Evolutionary conservation across 768 basidiomycete genomes (phyloP).

Genomic region (Grammothele lineata): DNA sequence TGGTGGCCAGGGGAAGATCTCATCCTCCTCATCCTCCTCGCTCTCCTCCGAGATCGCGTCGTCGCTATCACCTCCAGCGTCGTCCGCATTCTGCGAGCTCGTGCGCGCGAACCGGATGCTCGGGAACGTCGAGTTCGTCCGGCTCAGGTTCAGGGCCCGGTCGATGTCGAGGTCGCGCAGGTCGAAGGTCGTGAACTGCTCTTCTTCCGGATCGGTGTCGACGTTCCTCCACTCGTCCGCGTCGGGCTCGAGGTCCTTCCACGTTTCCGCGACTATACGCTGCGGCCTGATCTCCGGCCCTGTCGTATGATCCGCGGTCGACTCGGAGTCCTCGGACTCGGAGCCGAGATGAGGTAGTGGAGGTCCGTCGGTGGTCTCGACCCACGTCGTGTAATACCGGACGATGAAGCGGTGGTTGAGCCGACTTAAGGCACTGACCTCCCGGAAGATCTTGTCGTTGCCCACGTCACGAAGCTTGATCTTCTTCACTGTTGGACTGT

Average conservation of each 20-base stretch:
- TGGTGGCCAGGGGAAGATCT: not conserved
- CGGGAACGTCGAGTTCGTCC: conserved; percentile 64
- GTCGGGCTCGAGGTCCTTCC: no score
- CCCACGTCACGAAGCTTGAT: conserved; percentile 74
- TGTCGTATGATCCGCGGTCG: conserved; percentile 50
- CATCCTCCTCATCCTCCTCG: conserved; percentile 2
- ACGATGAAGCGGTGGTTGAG: conserved; percentile 90
- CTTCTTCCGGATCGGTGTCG: conserved; percentile 19
- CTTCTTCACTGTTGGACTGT: conserved; percentile 66
- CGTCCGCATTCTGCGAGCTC: conserved; percentile 38
- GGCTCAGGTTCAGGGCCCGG: conserved; percentile 39
- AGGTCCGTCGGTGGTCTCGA: conserved; percentile 62
- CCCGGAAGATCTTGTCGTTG: conserved; percentile 87
- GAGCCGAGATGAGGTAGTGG: conserved; percentile 37
- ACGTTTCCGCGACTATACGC: no score
- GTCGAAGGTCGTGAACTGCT: conserved; percentile 58
- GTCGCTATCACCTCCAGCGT: conserved; percentile 34
- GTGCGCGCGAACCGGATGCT: conserved; percentile 76
- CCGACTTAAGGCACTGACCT: conserved; percentile 84
- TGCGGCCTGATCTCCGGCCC: no score
- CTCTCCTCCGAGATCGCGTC: conserved; percentile 29
- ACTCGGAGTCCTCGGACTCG: conserved; percentile 30
- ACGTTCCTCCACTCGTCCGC: conserved; percentile 1
- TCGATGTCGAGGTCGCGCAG: conserved; percentile 57
- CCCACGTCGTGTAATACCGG: conserved; percentile 88